Conservation (phyloP, 169 alveolate genomes). For the Eimeria acervulina region DNA sequence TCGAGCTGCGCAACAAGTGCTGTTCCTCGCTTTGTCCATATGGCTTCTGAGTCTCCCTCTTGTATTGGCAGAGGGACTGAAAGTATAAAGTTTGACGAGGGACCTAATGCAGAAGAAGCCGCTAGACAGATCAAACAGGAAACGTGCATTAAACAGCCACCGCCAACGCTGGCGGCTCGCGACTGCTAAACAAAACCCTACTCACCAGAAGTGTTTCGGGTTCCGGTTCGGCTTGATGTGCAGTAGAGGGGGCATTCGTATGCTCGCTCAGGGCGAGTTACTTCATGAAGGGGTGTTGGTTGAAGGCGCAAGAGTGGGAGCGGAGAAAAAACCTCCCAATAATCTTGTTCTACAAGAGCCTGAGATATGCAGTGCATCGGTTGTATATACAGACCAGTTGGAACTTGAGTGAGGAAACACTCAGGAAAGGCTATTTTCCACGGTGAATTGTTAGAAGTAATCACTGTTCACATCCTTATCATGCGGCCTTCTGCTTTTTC, state of each 20-base stretch:
- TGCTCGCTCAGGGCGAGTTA: slow-evolving; percentile 17
- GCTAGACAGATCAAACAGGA: neutral
- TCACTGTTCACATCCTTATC: neutral
- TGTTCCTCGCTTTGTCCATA: slow-evolving; percentile 67
- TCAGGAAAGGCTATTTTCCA: neutral
- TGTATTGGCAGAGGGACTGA: slow-evolving; percentile 51
- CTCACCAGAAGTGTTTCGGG: slow-evolving; percentile 35
- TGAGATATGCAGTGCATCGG: neutral
- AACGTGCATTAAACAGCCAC: neutral
- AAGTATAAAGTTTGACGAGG: slow-evolving; percentile 47
- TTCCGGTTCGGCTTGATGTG: slow-evolving; percentile 56
- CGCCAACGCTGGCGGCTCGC: neutral
- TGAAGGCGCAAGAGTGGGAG: slow-evolving; percentile 63
- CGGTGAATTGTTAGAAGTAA: neutral
- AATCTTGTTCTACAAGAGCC: slow-evolving; percentile 63
- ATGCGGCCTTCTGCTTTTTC: neutral
- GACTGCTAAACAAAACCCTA: neutral
- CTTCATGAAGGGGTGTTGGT: slow-evolving; percentile 20
- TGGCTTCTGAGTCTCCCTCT: slow-evolving; percentile 54
- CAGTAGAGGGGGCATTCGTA: slow-evolving; percentile 76
- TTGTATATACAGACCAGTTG: neutral
- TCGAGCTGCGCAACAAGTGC: slow-evolving; percentile 71
- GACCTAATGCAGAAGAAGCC: slow-evolving; percentile 15
- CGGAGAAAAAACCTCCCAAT: slow-evolving; percentile 62
- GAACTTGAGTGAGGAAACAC: neutral